Conservation (phyloP, 1,139 yeast genomes). For the Keqinozyma sinolaborantium region DNA sequence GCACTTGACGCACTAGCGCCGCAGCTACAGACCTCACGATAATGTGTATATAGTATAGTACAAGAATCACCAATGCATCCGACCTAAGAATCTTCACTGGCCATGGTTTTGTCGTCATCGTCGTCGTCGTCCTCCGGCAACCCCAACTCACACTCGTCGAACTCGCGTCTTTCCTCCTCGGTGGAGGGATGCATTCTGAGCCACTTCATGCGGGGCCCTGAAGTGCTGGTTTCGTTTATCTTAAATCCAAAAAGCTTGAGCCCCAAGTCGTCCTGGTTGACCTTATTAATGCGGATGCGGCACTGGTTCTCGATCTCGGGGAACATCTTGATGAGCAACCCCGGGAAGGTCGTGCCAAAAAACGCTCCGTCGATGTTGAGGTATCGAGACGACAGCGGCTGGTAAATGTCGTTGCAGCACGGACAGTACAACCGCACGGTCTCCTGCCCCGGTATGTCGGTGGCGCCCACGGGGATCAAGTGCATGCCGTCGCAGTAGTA, state of each 20-base stretch:
- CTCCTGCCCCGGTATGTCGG: slow-evolving; percentile 88
- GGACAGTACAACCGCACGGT: slow-evolving; percentile 93
- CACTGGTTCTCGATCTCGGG: slow-evolving; percentile 68
- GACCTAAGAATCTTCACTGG: slow-evolving; percentile 27
- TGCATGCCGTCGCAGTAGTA: slow-evolving; percentile 91
- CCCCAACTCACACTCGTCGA: slow-evolving; percentile 57
- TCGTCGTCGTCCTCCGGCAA: slow-evolving; percentile 42
- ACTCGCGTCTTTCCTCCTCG: slow-evolving; percentile 56
- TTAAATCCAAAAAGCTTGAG: slow-evolving; percentile 86
- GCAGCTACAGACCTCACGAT: neutral
- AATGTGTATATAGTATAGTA: neutral
- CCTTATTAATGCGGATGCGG: slow-evolving; percentile 47
- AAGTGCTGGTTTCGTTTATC: slow-evolving; percentile 66
- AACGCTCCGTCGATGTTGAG: slow-evolving; percentile 92
- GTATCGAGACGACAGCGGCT: slow-evolving; percentile 83
- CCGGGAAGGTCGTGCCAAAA: slow-evolving; percentile 95
- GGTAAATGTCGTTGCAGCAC: slow-evolving; percentile 84
- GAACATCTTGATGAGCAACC: slow-evolving; percentile 82
- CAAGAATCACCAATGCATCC: neutral
- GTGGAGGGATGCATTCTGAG: slow-evolving; percentile 70
- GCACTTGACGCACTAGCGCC: slow-evolving; percentile 50
- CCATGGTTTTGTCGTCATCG: slow-evolving; percentile 42
- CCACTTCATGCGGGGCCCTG: slow-evolving; percentile 97
- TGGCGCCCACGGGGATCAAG: slow-evolving; percentile 86
- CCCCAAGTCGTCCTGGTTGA: slow-evolving; percentile 54